Base-by-base conservation (phyloP, 2,329 filamentous ascomycete species). In the Fusarium anguioides region DNA sequence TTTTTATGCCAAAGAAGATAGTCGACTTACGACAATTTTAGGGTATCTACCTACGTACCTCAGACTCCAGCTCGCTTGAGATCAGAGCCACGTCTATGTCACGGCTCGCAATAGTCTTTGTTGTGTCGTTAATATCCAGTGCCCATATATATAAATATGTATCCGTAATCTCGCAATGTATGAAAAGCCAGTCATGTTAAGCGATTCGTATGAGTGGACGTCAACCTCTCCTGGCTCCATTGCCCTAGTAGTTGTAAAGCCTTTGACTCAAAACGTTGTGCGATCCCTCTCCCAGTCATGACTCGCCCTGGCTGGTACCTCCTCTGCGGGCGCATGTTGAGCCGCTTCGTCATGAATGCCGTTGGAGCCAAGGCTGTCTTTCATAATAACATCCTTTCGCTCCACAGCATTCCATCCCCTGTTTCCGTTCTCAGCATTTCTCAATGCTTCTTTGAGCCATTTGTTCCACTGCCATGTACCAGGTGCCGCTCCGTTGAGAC, bases 401-500 rank as follows among this genome's bases (percentile, higher is more conserved):
- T 68, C 74, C 4, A 87, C 84, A 5, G 85, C 80, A 2, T 76
- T 68, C 85, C 85, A 87, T 0, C 51, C 24, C 17, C 74, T 71
- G 4, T 81, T 68, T 0, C 63, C 72, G 0, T 53, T 47, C 7
- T 64, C 69, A 0, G 83, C 81, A 23, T 80, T 80, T 8, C 64
- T 44, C 46, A 82, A 75, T 0, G 86, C 85, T 68, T 85, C 80
- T 6, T 71, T 68, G 8, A 89, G 77, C 87, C 87, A 89, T 52
- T 75, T 64, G 42, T 80, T 78, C 86, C 87, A 89, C 58, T 83
- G 78, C 0, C 76, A 70, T 1, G 86, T 87, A 12, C 74, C 74
- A 0, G 87, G 86, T 1, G 85, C 84, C 0, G 84, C 82, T 14
- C 84, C 81, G 46, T 81, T 83, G 37, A 81, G 78, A 56, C 77